These are phyloP conservation scores for Asterophora lycoperdoides DNA, from an alignment of 768 basidiomycete species.

Conservation along the genomic window DNA sequence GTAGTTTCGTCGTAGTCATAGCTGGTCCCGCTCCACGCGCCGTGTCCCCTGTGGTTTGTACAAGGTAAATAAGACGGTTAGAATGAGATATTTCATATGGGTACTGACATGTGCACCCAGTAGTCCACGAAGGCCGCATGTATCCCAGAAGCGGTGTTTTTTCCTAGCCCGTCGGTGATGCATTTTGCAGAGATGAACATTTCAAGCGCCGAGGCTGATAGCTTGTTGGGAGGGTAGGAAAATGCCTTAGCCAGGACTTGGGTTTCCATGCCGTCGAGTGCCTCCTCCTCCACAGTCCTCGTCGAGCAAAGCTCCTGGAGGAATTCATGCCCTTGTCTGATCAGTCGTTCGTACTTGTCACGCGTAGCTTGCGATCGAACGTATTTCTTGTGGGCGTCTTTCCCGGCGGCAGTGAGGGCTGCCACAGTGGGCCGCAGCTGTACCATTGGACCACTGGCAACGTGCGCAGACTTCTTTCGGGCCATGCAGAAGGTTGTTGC, in stretches of 20 bases:
- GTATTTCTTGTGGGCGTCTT: no score
- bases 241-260: constrained; percentile 5
- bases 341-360: no score
- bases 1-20: constrained; percentile 24
- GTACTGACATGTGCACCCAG: constrained; percentile 6
- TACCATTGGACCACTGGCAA: no score
- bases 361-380: no score
- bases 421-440: no score
- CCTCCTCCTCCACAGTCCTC: neutral
- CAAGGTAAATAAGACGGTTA: neutral
- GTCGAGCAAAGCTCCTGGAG: no score
- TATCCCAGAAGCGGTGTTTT: neutral
- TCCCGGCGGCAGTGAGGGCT: no score
- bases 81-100: neutral
- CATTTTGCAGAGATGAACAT: constrained; percentile 3
- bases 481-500: no score
- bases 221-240: constrained; percentile 1
- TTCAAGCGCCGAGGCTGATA: neutral
- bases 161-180: neutral
- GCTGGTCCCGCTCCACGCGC: constrained; percentile 22
- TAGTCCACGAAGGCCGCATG: constrained; percentile 1
- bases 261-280: neutral
- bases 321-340: no score
- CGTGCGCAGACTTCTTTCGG: no score
- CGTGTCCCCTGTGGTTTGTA: neutral